Base-by-base conservation (phyloP, 352 stramenopile genomes). In the Phytophthora ohioensis region DNA sequence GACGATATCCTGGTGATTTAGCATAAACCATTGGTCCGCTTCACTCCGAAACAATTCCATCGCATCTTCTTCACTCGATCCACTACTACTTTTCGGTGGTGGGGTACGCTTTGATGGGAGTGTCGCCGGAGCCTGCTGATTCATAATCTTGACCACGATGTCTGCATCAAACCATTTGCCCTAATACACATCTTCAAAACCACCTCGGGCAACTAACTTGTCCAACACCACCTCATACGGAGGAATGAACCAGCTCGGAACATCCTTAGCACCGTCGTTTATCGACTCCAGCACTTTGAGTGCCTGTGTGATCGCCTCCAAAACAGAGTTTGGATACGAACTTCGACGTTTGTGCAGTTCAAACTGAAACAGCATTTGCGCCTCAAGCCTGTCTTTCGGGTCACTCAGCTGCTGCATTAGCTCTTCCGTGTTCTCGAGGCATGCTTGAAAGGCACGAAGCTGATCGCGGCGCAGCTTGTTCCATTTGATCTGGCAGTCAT, bases 1-100 rank as follows among this genome's bases (percentile, higher is more conserved):
- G 12, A 81, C 62, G 5, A 79, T 51, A 32, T 81, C 71, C 46
- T 71, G 69, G 30, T 81, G 74, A 31, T 71, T 71, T 13, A 81
- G 57, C 38, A 67, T 67, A 49, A 75, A 75, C 67, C 74, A 81
- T 36, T 76, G 57, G 36, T 71, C 57, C 5, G 67, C 74, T 42
- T 79, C 74, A 8, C 59, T 42, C 32, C 57, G 57, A 49, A 81
- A 81, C n/a, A 69, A 31, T 13, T 64, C 49, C 43, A 72, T 64
- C 27, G 57, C 30, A 38, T 75, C 64, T 48, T 70, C 55, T 21
- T 57, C 67, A 58, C 21, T 21, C 21, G 21, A 21, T 21, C 21
- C 21, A 21, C 62, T 57, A 13, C 12, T 38, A 30, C 51, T 60
- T 48, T 41, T 15, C 45, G 67, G 67, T n/a, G 61, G 52, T 12